A percentile compares a stretch with the other conserved stretches of the same genome.
Conservation (phyloP, 1,284 basidiomycete species). For the Mrakiaceae sp. region DNA sequence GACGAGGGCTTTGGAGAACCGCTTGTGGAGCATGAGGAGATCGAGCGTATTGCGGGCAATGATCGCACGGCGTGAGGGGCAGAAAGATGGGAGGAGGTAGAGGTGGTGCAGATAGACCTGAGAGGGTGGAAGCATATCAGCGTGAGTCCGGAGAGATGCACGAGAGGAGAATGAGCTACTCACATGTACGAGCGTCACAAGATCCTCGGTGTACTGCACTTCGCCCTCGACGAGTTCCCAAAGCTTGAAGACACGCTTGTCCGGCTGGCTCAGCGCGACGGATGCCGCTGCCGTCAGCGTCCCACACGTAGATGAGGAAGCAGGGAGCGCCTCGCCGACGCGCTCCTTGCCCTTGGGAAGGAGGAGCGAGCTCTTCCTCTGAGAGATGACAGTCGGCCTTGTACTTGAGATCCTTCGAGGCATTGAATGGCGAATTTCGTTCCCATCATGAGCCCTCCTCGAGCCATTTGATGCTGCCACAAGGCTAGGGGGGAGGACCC, state of each 20-base stretch:
- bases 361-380: too few relatives aligned
- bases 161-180: neutral
- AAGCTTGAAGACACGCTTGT: conserved; percentile 9
- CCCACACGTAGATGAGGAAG: too few relatives aligned
- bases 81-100: conserved; percentile 33
- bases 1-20: conserved; percentile 43
- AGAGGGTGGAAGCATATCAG: neutral
- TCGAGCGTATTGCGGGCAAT: conserved; percentile 61
- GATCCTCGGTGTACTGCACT: conserved; percentile 61
- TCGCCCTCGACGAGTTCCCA: conserved; percentile 71
- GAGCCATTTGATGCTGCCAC: too few relatives aligned
- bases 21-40: conserved; percentile 61
- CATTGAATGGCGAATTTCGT: neutral
- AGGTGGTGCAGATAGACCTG: conserved; percentile 39
- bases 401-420: too few relatives aligned
- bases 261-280: neutral
- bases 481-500: too few relatives aligned
- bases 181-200: conserved; percentile 63
- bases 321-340: neutral
- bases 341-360: neutral
- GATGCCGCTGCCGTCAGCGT: neutral
- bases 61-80: conserved; percentile 27
- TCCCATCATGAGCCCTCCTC: neutral
- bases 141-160: neutral
- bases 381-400: too few relatives aligned